phyloP scores from a whole-genome alignment of 495 filamentous ascomycete species.

The Monascus purpureus region DNA sequence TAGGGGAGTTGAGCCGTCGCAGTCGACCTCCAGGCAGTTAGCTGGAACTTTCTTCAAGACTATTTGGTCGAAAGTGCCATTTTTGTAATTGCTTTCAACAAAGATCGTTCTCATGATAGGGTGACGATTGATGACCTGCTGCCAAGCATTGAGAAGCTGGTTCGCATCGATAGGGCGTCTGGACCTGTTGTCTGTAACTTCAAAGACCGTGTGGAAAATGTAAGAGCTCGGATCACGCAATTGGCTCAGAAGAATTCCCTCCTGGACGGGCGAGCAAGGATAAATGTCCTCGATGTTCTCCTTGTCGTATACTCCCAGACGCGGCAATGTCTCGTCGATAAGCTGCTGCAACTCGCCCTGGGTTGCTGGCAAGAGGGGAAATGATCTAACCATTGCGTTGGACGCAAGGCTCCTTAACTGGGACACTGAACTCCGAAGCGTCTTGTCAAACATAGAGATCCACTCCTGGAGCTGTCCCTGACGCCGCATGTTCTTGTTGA shows the following conservation, averaged over 20 bases:
- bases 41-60: conserved; percentile 29
- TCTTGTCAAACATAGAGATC: conserved; percentile 45
- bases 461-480: conserved; percentile 41
- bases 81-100: conserved; percentile 35
- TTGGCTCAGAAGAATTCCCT: conserved; percentile 52
- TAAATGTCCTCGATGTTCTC: conserved; percentile 44
- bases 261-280: conserved; percentile 51
- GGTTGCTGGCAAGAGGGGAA: conserved; percentile 48
- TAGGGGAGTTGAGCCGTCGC: conserved; percentile 20
- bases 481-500: conserved; percentile 44
- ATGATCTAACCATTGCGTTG: conserved; percentile 46
- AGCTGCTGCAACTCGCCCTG: conserved; percentile 36
- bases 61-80: conserved; percentile 39
- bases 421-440: conserved; percentile 40
- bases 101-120: conserved; percentile 42
- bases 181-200: conserved; percentile 16
- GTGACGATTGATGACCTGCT: conserved; percentile 37
- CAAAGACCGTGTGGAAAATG: conserved; percentile 32
- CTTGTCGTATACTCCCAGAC: conserved; percentile 30
- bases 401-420: conserved; percentile 31
- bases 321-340: conserved; percentile 29
- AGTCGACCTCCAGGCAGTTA: conserved; percentile 24
- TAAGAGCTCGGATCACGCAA: conserved; percentile 34
- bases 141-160: conserved; percentile 36
- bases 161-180: conserved; percentile 19